A percentile compares a stretch with the other conserved stretches of the same genome.
These are phyloP conservation scores for Carex myosuroides DNA, from an alignment of 176 grass and related monocot species.

Conservation along the genomic window DNA sequence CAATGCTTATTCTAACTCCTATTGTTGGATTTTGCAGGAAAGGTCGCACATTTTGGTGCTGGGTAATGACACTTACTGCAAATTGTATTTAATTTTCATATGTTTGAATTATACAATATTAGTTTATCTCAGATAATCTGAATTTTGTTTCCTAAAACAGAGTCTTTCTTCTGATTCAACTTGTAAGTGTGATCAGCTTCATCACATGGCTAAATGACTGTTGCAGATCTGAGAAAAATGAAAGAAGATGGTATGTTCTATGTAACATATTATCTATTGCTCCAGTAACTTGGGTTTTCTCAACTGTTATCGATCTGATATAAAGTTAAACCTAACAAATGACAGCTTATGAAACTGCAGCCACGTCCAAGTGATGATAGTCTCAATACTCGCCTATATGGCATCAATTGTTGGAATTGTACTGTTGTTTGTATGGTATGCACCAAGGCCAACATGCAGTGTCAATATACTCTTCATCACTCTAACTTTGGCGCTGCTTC, in stretches of 20 bases:
- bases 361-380: conserved; percentile 45
- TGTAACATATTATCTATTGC: not conserved
- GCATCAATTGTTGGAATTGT: conserved; percentile 61
- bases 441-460: conserved; percentile 42
- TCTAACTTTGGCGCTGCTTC: conserved; percentile 62
- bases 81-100: not conserved
- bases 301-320: not conserved
- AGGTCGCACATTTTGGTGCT: conserved; percentile 82
- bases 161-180: conserved; percentile 84
- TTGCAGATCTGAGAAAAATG: conserved; percentile 55
- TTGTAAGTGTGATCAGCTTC: conserved; percentile 86
- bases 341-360: conserved; percentile 33
- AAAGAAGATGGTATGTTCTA: conserved; percentile 68
- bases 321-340: conserved; percentile 8
- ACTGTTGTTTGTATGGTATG: conserved; percentile 87
- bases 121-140: not conserved
- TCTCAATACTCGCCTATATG: conserved; percentile 49
- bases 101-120: not conserved
- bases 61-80: conserved; percentile 42
- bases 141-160: conserved; percentile 29
- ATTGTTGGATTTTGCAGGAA: conserved; percentile 40
- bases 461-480: conserved; percentile 93
- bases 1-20: not conserved
- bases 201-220: conserved; percentile 93
- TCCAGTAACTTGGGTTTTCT: not conserved